Conservation (phyloP, 2,329 filamentous ascomycete genomes). For the Botrytis porri region DNA sequence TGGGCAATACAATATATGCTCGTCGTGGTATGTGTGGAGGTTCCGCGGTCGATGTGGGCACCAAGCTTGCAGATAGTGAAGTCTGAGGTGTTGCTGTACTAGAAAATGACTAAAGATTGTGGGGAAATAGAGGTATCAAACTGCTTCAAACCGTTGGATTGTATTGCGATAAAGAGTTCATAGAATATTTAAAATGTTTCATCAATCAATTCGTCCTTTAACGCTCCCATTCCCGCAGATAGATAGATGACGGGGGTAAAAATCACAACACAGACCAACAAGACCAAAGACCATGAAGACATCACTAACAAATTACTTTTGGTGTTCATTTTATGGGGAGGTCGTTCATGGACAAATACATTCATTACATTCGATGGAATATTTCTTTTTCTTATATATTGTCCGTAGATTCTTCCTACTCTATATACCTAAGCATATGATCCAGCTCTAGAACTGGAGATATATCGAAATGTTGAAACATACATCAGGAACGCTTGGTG, state of each 20-base stretch:
- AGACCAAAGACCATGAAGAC: not conserved
- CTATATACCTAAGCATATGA: too few species aligned
- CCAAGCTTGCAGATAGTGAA: not conserved
- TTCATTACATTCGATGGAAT: not conserved
- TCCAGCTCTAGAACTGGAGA: not conserved
- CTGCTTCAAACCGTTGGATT: not conserved
- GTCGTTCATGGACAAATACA: not conserved
- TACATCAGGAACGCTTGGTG: not conserved
- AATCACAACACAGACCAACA: not conserved
- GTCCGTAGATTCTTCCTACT: not conserved
- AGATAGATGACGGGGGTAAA: not conserved
- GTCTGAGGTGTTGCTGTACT: not conserved
- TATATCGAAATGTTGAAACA: not conserved
- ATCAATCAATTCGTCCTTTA: not conserved
- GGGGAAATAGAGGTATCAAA: not conserved
- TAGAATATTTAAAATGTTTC: slow-evolving; percentile 2
- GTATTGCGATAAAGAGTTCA: slow-evolving; percentile 2
- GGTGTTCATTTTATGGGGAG: not conserved
- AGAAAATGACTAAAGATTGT: not conserved
- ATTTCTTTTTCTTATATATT: not conserved
- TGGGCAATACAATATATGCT: not conserved
- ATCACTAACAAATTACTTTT: not conserved
- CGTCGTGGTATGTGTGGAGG: slow-evolving; percentile 1
- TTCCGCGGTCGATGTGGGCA: slow-evolving; percentile 9
- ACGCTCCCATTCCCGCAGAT: not conserved